Conservation (phyloP, 352 stramenopile species). For the Pythium pyrilobum region DNA sequence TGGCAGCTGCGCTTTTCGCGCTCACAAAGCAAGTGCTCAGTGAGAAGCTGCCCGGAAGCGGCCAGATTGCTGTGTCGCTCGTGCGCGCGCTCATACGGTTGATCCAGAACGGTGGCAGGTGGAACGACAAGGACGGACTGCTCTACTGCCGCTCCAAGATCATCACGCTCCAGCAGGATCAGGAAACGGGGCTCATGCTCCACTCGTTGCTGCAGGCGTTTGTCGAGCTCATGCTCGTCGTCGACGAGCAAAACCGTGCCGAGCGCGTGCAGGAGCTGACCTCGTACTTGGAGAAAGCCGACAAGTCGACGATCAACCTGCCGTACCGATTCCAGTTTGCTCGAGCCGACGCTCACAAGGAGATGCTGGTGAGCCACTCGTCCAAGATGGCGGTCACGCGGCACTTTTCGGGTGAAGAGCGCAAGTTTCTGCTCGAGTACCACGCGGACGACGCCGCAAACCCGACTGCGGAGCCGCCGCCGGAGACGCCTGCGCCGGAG, state of each 20-base stretch:
- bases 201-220: constrained; percentile 73
- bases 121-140: constrained; percentile 65
- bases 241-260: constrained; percentile 64
- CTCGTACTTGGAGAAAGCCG: constrained; percentile 48
- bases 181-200: constrained; percentile 72
- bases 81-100: constrained; percentile 63
- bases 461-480: constrained; percentile 5
- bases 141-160: constrained; percentile 86
- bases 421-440: constrained; percentile 71
- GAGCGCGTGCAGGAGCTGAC: constrained; percentile 46
- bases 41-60: constrained; percentile 51
- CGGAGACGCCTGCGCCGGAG: constrained; percentile 1
- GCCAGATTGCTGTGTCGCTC: constrained; percentile 49
- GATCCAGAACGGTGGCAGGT: constrained; percentile 52
- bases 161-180: constrained; percentile 75
- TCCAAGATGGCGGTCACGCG: constrained; percentile 73
- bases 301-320: constrained; percentile 39
- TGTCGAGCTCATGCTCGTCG: constrained; percentile 77
- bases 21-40: constrained; percentile 65
- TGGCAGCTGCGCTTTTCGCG: constrained; percentile 61
- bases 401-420: constrained; percentile 69
- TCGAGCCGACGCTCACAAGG: constrained; percentile 40
- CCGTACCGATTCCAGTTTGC: constrained; percentile 77
- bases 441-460: constrained; percentile 33
- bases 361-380: constrained; percentile 79